Base-by-base conservation (phyloP, 2,329 filamentous ascomycete genomes). In the Fusarium sp. region DNA sequence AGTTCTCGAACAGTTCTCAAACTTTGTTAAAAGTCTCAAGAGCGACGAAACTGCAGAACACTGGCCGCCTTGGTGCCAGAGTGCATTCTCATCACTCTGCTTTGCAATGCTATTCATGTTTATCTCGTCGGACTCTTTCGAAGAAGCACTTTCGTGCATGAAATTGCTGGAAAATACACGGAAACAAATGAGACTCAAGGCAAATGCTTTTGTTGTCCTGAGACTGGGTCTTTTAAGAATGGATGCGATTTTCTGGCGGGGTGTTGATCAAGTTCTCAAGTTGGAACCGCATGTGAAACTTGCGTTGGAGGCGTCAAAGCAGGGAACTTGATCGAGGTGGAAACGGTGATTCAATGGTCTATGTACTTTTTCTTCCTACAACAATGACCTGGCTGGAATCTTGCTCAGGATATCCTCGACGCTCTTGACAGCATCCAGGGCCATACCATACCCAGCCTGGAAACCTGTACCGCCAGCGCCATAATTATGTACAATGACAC, bases 401-500 rank as follows among this genome's bases (percentile, higher is more conserved):
- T 15, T 23, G 8, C 15, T 28, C 15, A 59, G 18, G 15, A 57
- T 39, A 0, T 46, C 50, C 31, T 57, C 39, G 4, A 59, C 26
- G 8, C 56, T 57, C 18, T 35, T 56, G 16, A 41, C 39, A 0
- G 56, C 50, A 46, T 59, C 56, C n/a, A 59, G 20, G 0, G 56
- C 56, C 56, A 59, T 59, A 12, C 56, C 50, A 11, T 59, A 59
- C 0, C 56, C 56, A 38, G 56, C 56, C 11, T 59, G 56, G 0
- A 59, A 59, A 9, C 56, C 56, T 6, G 56, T 59, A 21, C 56
- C 56, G 3, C 56, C 56, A 12, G 56, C 50, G 3, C 56, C 56
- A 1, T 57, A 59, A 13, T 59, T 57, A 2, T 59, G 56, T 6
- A 57, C 56, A 6, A 59, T 39, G 5, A 35, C 18, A 3, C 50